Percentiles rank a stretch among this genome's conserved stretches.
phyloP scores from a whole-genome alignment of 179 eudicot genomes.

The Spergularia azorica region DNA sequence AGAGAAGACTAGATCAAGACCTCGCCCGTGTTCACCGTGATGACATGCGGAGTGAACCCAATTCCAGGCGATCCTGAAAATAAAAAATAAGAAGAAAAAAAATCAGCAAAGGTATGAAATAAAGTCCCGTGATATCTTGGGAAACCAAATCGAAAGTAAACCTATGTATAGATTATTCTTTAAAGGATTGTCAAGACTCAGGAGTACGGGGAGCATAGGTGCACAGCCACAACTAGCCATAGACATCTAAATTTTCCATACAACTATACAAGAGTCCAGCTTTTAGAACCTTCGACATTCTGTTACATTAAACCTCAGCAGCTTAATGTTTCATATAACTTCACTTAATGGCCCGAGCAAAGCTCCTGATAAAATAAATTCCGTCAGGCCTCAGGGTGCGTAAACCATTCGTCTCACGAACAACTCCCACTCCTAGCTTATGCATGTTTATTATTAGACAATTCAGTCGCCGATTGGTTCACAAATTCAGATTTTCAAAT shows the following conservation, averaged over 20 bases:
- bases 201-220: background rate
- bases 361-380: no score
- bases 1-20: constrained; percentile 33
- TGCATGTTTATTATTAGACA: background rate
- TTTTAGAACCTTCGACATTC: background rate
- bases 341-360: background rate
- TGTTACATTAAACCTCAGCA: background rate
- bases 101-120: constrained; percentile 11
- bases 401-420: background rate
- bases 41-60: constrained; percentile 81
- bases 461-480: background rate
- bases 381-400: no score
- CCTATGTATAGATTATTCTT: background rate
- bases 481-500: background rate
- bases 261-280: background rate
- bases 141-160: background rate
- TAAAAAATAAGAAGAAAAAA: background rate
- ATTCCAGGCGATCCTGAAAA: constrained; percentile 71
- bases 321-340: background rate
- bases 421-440: background rate
- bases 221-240: background rate
- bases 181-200: background rate
- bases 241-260: background rate
- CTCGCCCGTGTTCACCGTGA: constrained; percentile 83
- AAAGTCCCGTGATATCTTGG: background rate